Conservation (phyloP, 2,329 filamentous ascomycete species). For the Alternaria brassicicola region DNA sequence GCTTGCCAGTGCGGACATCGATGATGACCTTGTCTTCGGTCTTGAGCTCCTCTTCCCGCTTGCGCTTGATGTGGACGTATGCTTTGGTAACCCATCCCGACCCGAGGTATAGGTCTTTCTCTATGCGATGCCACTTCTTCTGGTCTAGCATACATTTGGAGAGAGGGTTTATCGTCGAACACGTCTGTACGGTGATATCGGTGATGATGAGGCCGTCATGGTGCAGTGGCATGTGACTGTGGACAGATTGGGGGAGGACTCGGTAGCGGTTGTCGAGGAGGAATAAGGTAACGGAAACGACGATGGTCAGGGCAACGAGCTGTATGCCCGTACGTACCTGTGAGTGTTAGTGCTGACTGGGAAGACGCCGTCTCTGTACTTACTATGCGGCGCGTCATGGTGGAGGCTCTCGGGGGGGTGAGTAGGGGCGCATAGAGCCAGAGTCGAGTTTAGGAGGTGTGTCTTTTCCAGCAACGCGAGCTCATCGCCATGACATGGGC, state of each 20-base stretch:
- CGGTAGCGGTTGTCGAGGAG: constrained; percentile 88
- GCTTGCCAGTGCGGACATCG: constrained; percentile 75
- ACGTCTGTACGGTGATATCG: constrained; percentile 79
- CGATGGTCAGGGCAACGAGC: constrained; percentile 68
- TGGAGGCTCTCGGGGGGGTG: constrained; percentile 22
- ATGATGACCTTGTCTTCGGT: constrained; percentile 78
- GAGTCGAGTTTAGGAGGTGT: constrained; percentile 8
- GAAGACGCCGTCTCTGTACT: constrained; percentile 4
- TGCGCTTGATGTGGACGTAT: constrained; percentile 81
- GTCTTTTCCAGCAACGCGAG: constrained; percentile 2
- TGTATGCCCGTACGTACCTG: constrained; percentile 71
- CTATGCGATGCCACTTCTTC: constrained; percentile 78
- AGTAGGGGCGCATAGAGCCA: constrained; percentile 19
- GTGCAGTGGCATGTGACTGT: constrained; percentile 82
- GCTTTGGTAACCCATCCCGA: constrained; percentile 75
- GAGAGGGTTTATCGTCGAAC: constrained; percentile 74
- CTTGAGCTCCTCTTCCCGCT: constrained; percentile 82
- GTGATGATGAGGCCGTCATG: constrained; percentile 84
- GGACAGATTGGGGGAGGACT: constrained; percentile 82
- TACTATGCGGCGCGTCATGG: constrained; percentile 51
- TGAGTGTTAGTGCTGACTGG: constrained; percentile 19
- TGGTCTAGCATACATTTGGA: constrained; percentile 77
- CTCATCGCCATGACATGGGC: constrained; percentile 23
- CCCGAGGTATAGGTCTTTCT: constrained; percentile 86
- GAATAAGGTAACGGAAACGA: constrained; percentile 72